These are phyloP conservation scores for Calonectria crousiana DNA, from an alignment of 2,329 filamentous ascomycete species.

Conservation along the genomic window DNA sequence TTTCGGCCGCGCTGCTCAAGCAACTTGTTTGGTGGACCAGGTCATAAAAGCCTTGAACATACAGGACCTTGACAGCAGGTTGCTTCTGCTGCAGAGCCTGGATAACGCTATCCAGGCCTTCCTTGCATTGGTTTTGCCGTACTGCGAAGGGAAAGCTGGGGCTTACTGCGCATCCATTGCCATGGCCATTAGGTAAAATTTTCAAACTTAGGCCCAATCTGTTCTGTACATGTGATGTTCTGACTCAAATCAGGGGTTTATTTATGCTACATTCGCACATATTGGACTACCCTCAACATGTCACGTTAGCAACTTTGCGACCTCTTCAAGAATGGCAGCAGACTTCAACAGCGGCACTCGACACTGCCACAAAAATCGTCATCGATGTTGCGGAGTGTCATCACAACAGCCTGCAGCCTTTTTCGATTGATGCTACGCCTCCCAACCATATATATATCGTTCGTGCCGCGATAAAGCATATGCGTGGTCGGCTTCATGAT, in stretches of 20 bases:
- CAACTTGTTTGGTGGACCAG: background rate
- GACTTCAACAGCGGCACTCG: background rate
- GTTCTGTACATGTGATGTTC: background rate
- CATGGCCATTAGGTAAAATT: background rate
- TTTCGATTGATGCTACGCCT: background rate
- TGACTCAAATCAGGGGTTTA: background rate
- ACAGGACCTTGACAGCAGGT: background rate
- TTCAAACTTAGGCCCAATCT: background rate
- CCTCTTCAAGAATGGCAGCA: background rate
- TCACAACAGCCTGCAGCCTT: background rate
- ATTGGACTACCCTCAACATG: background rate
- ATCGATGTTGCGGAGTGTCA: background rate
- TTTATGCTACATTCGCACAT: background rate
- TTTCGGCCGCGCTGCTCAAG: background rate
- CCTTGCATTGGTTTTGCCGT: background rate
- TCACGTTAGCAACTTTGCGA: background rate
- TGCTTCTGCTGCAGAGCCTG: background rate
- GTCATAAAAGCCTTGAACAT: background rate
- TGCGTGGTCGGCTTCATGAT: background rate
- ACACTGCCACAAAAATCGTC: background rate
- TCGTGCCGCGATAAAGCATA: background rate
- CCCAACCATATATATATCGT: background rate
- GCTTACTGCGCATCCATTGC: background rate
- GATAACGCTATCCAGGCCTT: background rate
- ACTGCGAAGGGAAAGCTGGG: background rate